phyloP scores from a whole-genome alignment of 441 rosid genomes.

The Omphalea diandra region DNA sequence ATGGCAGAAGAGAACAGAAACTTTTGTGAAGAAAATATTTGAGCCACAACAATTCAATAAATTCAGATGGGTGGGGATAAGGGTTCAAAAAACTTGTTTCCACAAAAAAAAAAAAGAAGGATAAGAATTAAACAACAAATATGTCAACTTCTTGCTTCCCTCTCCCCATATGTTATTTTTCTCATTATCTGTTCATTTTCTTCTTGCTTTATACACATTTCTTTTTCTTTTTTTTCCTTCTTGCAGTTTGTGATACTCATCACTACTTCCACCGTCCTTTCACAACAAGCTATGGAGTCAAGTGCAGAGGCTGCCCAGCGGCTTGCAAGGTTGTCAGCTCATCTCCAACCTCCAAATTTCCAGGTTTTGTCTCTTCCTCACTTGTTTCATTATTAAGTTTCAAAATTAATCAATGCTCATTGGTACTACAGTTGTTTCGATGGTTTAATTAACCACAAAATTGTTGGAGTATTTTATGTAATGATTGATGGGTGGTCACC shows the following conservation, averaged over 20 bases:
- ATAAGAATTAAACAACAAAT: background rate
- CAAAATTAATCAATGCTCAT: too few species aligned
- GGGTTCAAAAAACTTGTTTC: constrained; percentile 36
- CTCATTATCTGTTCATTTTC: constrained; percentile 22
- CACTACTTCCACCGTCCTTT: background rate
- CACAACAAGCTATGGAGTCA: constrained; percentile 46
- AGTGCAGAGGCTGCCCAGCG: constrained; percentile 53
- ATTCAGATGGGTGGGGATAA: constrained; percentile 41
- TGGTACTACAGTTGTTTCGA: too few species aligned
- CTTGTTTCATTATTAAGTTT: background rate
- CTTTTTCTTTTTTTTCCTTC: constrained; percentile 1
- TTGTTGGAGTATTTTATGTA: background rate
- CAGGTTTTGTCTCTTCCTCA: constrained; percentile 29
- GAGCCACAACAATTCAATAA: constrained; percentile 29
- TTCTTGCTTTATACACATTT: constrained; percentile 13
- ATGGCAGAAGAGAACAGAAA: background rate
- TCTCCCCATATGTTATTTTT: constrained; percentile 26
- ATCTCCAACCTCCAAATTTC: constrained; percentile 53
- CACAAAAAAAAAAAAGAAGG: constrained; percentile 32
- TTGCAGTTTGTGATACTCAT: constrained; percentile 4
- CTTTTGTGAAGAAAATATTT: constrained; percentile 9
- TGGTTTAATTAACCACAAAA: too few species aligned
- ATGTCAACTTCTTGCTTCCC: constrained; percentile 44
- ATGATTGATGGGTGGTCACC: too few species aligned
- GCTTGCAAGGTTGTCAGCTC: constrained; percentile 64